Conservation (phyloP, 1,284 basidiomycete species). For the Trichosporon sp. region DNA sequence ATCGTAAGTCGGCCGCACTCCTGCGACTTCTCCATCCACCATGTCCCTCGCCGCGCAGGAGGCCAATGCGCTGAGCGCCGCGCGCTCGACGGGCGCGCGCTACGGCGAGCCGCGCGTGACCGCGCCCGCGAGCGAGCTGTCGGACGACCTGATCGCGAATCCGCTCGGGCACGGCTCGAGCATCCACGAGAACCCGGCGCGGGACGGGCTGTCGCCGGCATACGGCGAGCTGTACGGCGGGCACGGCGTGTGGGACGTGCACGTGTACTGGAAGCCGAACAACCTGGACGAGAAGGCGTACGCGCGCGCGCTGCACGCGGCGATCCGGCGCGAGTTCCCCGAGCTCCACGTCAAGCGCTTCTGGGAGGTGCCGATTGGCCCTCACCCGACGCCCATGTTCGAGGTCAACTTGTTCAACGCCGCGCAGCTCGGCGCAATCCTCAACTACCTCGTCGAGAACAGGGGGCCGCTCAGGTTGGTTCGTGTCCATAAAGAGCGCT, state of each 20-base stretch:
- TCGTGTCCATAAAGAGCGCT: neutral
- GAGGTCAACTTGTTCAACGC: constrained; percentile 64
- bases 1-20: neutral
- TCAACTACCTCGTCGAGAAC: constrained; percentile 61
- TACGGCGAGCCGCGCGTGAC: neutral
- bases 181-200: constrained; percentile 30
- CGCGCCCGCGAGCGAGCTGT: neutral
- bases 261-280: constrained; percentile 19
- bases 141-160: constrained; percentile 46
- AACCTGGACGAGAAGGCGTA: constrained; percentile 14
- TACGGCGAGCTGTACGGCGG: constrained; percentile 13
- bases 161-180: constrained; percentile 57
- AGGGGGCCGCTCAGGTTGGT: constrained; percentile 61
- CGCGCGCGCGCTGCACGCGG: constrained; percentile 13
- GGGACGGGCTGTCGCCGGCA: neutral
- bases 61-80: neutral
- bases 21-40: neutral
- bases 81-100: neutral
- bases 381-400: constrained; percentile 60
- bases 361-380: constrained; percentile 13
- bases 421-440: constrained; percentile 61
- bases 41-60: neutral
- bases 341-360: constrained; percentile 16
- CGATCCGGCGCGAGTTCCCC: constrained; percentile 19
- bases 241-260: constrained; percentile 13